Evolutionary conservation across 2,329 filamentous ascomycete genomes (phyloP).

Genomic region (Fusarium keratoplasticum): DNA sequence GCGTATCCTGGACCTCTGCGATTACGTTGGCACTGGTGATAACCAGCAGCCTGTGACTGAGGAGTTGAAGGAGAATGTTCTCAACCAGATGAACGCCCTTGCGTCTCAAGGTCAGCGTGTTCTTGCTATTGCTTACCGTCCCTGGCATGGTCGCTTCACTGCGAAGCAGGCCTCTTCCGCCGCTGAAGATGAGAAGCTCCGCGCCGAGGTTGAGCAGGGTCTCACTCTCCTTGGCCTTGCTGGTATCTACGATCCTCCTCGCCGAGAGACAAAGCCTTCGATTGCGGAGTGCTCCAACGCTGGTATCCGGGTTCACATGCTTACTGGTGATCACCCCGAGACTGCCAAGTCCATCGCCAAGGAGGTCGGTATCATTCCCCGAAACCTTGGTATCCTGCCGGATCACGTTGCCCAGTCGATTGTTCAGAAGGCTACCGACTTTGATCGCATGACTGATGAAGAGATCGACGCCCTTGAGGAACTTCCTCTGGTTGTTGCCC

Average conservation of each 20-base stretch:
- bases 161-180: conserved; percentile 49
- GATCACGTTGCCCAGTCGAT: conserved; percentile 73
- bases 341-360: conserved; percentile 83
- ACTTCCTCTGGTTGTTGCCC: conserved; percentile 83
- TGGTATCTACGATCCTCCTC: conserved; percentile 88
- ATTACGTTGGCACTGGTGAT: conserved; percentile 57
- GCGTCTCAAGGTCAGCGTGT: conserved; percentile 78
- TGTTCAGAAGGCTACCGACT: conserved; percentile 81
- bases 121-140: conserved; percentile 75
- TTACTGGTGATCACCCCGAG: conserved; percentile 84
- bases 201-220: conserved; percentile 72
- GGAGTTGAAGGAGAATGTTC: conserved; percentile 61
- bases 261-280: conserved; percentile 80
- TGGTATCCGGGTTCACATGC: conserved; percentile 85
- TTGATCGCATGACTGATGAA: conserved; percentile 79
- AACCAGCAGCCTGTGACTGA: conserved; percentile 61
- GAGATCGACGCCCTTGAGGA: conserved; percentile 82
- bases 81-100: conserved; percentile 67
- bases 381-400: conserved; percentile 69
- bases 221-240: conserved; percentile 84
- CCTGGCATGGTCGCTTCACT: conserved; percentile 63
- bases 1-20: conserved; percentile 68
- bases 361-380: conserved; percentile 81
- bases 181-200: conserved; percentile 59
- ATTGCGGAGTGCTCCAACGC: conserved; percentile 78